Base-by-base conservation (phyloP, 2,329 filamentous ascomycete species). In the Daldinia sp. region DNA sequence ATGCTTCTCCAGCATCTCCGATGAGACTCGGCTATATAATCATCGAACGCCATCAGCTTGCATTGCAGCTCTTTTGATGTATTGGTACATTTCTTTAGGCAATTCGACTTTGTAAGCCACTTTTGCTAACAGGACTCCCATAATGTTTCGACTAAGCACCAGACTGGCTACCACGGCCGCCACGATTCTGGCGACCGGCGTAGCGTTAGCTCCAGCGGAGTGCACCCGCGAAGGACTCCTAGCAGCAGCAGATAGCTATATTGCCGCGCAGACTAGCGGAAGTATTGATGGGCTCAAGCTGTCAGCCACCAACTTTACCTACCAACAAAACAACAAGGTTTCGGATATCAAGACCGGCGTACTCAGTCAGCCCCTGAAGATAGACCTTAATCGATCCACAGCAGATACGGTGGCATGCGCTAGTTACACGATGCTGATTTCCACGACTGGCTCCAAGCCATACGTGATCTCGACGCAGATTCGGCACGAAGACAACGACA, bases 341-440 rank as follows among this genome's bases (percentile, higher is more conserved):
- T 53, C 62, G 1, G 68, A 72, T 47, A 66, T 74, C 55, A 55
- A 50, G 43, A 69, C 67, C 1, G 70, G 72, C 7, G 60, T 71
- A 9, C 62, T 73, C 3, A 71, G 59, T 43, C 68, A 70, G 13
- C 58, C 71, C n/a, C 51, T 73, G 7, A 68, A 55, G 51, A 70
- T 72, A 30, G 71, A 73, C 43, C 67, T 73, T 23, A 73, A 72
- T 64, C 68, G 72, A 3, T 62, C 72, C 1, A 70, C 70, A 23
- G 71, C 71, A 3, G 71, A 73, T 45, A 70, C 69, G 4, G 52
- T 39, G 2, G 72, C 62, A 0, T 73, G 71, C 55, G 76, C 75
- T 1, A 77, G 73, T 70, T 78, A 77, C 70, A 77, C 74, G 10
- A 70, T 77, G 70, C 57, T 77, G 43, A 74, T 77, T 58, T 74